phyloP scores from a whole-genome alignment of 495 filamentous ascomycete genomes.

The Annulohypoxylon bovei region DNA sequence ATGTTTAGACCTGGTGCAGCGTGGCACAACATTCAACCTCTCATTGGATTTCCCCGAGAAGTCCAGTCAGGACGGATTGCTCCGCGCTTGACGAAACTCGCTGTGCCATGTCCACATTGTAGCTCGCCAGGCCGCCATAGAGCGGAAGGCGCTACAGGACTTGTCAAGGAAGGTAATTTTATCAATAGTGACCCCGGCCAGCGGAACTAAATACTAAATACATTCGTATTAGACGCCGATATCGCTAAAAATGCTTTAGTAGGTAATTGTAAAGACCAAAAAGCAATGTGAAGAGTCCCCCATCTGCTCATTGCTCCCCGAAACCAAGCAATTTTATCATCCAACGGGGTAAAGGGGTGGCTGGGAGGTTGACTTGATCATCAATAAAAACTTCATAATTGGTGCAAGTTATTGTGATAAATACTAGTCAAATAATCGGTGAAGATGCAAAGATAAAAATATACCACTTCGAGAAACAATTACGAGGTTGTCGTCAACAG shows the following conservation, averaged over 20 bases:
- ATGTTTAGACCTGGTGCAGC: slow-evolving; percentile 11
- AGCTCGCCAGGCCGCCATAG: not conserved
- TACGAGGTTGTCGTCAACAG: slow-evolving; percentile 18
- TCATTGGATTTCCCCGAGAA: not conserved
- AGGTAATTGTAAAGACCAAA: too few species aligned
- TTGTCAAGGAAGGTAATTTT: not conserved
- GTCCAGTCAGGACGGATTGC: not conserved
- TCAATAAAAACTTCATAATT: not conserved
- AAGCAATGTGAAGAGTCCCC: not conserved
- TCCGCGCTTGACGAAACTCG: slow-evolving; percentile 29
- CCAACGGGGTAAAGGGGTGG: not conserved
- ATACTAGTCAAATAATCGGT: not conserved
- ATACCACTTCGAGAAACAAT: not conserved
- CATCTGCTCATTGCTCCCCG: not conserved
- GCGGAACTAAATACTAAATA: too few species aligned
- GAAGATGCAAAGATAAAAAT: slow-evolving; percentile 7
- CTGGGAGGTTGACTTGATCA: not conserved
- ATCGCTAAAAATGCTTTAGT: not conserved
- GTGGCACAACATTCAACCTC: not conserved
- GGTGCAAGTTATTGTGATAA: not conserved
- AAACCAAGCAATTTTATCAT: not conserved
- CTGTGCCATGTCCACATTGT: slow-evolving; percentile 5
- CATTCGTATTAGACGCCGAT: not conserved
- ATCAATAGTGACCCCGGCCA: not conserved
- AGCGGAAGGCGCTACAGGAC: not conserved